These are phyloP conservation scores for Diacronema lutheri DNA, from an alignment of 78 protist species.

Conservation along the genomic window DNA sequence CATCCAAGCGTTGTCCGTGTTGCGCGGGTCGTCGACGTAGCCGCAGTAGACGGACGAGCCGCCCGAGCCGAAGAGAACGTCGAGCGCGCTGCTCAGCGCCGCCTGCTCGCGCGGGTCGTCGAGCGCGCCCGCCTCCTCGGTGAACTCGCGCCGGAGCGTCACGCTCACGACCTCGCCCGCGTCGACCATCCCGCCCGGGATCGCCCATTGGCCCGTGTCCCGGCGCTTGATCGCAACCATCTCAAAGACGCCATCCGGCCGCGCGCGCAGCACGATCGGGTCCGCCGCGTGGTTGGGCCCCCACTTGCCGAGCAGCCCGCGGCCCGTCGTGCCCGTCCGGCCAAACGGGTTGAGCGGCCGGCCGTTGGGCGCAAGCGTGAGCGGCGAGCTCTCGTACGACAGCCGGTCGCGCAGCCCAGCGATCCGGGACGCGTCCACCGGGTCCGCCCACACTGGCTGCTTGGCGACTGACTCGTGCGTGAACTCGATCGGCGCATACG, in stretches of 20 bases:
- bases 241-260: neutral
- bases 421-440: no score
- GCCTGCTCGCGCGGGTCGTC: neutral
- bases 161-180: constrained; percentile 35
- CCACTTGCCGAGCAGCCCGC: constrained; percentile 43
- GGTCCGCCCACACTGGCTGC: neutral
- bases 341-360: constrained; percentile 21
- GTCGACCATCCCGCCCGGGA: constrained; percentile 60
- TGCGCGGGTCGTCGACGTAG: constrained; percentile 60
- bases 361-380: neutral
- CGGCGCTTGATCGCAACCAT: constrained; percentile 23
- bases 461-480: neutral
- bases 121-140: constrained; percentile 34
- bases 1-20: constrained; percentile 51
- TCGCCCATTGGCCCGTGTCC: constrained; percentile 40
- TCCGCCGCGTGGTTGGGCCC: constrained; percentile 50
- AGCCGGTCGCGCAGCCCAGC: neutral
- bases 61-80: neutral
- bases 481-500: neutral
- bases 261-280: constrained; percentile 13
- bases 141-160: constrained; percentile 39
- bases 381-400: neutral
- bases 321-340: constrained; percentile 45
- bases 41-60: constrained; percentile 1
- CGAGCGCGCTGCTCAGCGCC: neutral